Evolutionary conservation across 805 yeast species (phyloP).

Genomic region (Gaillardinia entomophila): DNA sequence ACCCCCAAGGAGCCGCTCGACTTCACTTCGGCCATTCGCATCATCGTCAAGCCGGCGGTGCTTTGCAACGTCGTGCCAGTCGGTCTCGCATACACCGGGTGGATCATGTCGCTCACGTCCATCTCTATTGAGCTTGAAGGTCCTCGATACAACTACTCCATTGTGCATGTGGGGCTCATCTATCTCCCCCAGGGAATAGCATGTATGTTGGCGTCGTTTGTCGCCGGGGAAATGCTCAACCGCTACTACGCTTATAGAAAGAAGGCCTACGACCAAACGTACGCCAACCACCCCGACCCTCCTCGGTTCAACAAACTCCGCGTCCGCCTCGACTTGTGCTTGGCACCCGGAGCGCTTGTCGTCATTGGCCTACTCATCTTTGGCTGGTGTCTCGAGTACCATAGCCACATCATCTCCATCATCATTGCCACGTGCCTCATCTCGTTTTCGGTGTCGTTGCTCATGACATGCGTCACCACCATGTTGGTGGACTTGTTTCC

Average conservation of each 20-base stretch:
- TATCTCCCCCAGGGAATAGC: conserved; percentile 73
- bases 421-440: conserved; percentile 53
- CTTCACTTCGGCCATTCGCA: not conserved
- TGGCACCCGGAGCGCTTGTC: conserved; percentile 37
- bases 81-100: conserved; percentile 2
- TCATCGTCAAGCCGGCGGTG: not conserved
- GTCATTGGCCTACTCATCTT: conserved; percentile 42
- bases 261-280: conserved; percentile 18
- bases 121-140: conserved; percentile 1
- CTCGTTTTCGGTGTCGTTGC: conserved; percentile 54
- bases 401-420: conserved; percentile 47
- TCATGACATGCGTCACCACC: conserved; percentile 55
- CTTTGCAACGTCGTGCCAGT: not conserved
- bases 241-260: conserved; percentile 34
- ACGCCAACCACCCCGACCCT: conserved; percentile 16
- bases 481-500: conserved; percentile 77
- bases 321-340: conserved; percentile 45
- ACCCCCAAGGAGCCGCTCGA: conserved; percentile 2
- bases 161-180: conserved; percentile 60
- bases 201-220: conserved; percentile 54
- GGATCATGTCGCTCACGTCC: conserved; percentile 2
- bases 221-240: conserved; percentile 54
- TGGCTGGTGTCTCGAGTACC: conserved; percentile 67
- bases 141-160: conserved; percentile 26
- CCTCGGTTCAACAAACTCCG: conserved; percentile 53